A percentile compares a stretch with the other conserved stretches of the same genome.
phyloP scores from a whole-genome alignment of 1,284 basidiomycete species.

The Gastroboletus turbinatus region DNA sequence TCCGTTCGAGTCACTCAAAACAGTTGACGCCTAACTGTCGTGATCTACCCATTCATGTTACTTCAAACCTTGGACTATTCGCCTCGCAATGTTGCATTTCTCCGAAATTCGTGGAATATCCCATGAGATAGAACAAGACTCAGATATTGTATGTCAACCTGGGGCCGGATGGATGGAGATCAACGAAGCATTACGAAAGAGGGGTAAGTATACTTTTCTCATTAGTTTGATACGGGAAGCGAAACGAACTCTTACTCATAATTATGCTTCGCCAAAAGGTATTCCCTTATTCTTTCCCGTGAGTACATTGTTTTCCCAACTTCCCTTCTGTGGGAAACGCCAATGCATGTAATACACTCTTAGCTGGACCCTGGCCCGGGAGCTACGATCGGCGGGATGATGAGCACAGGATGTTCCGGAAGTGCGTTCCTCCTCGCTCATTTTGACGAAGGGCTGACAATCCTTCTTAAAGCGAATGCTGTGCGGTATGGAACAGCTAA shows the following conservation, averaged over 20 bases:
- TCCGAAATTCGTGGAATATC: not conserved
- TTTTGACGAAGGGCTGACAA: not conserved
- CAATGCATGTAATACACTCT: not conserved
- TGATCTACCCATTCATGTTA: not conserved
- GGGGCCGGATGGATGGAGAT: constrained; percentile 86
- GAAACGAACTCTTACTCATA: not conserved
- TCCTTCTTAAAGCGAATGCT: constrained; percentile 64
- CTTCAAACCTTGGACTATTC: not conserved
- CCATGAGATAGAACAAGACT: constrained; percentile 60
- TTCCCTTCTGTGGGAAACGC: not conserved
- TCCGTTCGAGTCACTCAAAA: not conserved
- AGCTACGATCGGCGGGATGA: constrained; percentile 92
- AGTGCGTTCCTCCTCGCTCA: constrained; percentile 44
- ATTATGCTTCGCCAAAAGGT: constrained; percentile 32
- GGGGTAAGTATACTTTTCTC: constrained; percentile 40
- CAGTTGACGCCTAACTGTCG: not conserved
- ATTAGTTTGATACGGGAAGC: not conserved
- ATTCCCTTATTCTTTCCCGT: constrained; percentile 90
- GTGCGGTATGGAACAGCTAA: constrained; percentile 87
- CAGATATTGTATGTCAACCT: constrained; percentile 82
- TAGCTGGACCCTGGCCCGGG: constrained; percentile 77
- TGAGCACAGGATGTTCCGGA: constrained; percentile 80
- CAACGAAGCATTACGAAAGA: constrained; percentile 70
- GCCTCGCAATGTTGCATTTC: not conserved
- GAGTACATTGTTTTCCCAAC: constrained; percentile 21